Evolutionary conservation across 139 green algal species (phyloP).

Genomic region (Edaphochlamys debaryana): DNA sequence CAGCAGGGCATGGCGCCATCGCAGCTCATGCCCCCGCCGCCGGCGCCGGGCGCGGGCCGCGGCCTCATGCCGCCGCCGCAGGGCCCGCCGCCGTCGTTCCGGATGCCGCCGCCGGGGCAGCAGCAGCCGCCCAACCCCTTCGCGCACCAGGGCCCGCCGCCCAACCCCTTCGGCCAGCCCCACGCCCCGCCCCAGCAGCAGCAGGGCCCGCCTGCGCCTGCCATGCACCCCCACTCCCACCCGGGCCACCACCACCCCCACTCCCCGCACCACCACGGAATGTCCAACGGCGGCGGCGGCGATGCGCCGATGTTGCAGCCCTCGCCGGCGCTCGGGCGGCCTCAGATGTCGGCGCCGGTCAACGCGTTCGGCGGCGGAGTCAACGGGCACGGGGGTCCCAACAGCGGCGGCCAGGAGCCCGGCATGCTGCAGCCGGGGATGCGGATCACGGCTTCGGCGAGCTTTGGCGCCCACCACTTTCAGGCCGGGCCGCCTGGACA

Average conservation of each 20-base stretch:
- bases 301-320: neutral
- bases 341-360: neutral
- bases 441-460: slow-evolving; percentile 2
- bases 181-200: neutral
- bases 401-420: neutral
- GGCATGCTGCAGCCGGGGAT: neutral
- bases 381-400: neutral
- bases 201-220: neutral
- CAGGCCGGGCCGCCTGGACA: neutral
- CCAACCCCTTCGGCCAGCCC: neutral
- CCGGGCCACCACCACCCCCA: neutral
- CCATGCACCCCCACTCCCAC: neutral
- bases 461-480: neutral
- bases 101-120: neutral
- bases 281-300: neutral
- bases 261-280: neutral
- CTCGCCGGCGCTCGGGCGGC: neutral
- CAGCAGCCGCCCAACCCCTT: neutral
- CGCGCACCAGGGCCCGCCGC: neutral
- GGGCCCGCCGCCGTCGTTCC: neutral
- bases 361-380: neutral
- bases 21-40: neutral
- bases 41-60: no score
- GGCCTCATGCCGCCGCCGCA: neutral
- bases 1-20: neutral